These are phyloP conservation scores for Penicillium robsamsonii DNA, from an alignment of 495 filamentous ascomycete species.

Conservation along the genomic window DNA sequence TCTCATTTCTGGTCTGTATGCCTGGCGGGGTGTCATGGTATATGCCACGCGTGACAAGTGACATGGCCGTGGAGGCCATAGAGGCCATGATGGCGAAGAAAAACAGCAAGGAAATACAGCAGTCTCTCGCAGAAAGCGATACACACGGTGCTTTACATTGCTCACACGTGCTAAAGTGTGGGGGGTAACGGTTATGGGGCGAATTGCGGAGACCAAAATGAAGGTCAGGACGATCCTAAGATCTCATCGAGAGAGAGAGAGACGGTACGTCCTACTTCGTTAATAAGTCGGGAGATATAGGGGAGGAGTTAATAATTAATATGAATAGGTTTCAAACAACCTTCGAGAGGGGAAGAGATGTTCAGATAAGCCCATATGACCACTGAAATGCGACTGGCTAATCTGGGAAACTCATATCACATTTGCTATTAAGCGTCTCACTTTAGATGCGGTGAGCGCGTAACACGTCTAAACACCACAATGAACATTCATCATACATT, in stretches of 20 bases:
- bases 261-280: too few species aligned
- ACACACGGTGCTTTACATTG: constrained; percentile 21
- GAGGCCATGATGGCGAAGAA: constrained; percentile 6
- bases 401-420: neutral
- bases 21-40: constrained; percentile 52
- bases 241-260: neutral
- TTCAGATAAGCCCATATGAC: constrained; percentile 4
- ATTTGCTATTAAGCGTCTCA: too few species aligned
- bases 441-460: too few species aligned
- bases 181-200: constrained; percentile 9
- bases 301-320: neutral
- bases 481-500: too few species aligned
- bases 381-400: constrained; percentile 10
- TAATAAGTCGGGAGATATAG: constrained; percentile 2
- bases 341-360: neutral
- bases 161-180: constrained; percentile 22
- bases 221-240: neutral
- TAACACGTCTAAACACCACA: too few species aligned
- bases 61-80: constrained; percentile 17
- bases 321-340: neutral
- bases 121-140: constrained; percentile 22
- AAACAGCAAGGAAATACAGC: neutral
- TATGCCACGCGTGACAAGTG: constrained; percentile 23
- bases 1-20: constrained; percentile 48
- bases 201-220: constrained; percentile 11